Base-by-base conservation (phyloP, 2,329 filamentous ascomycete genomes). In the Curvularia sp. region DNA sequence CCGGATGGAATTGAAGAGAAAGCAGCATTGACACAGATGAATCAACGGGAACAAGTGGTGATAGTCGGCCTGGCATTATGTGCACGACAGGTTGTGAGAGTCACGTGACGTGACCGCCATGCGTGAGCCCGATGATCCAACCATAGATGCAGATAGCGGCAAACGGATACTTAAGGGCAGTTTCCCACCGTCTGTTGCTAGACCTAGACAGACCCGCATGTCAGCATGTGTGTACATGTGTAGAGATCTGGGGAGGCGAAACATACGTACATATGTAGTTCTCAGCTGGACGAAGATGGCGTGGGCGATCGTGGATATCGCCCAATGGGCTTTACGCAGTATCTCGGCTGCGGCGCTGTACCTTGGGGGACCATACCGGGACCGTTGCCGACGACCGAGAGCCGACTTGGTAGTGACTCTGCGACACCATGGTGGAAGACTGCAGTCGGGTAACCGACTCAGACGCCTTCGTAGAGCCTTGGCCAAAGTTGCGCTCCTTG, bases 381-480 rank as follows among this genome's bases (percentile, higher is more conserved):
- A 47, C 23, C 9, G 39, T n/a, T 12, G n/a, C 21, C 12, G 30
- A 27, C 32, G 23, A 7, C 42, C 28, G 43, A 42, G 41, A 12
- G 25, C n/a, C 51, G 51, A 28, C 25, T 19, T 27, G 6, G 7
- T 28, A 7, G 28, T 28, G 15, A 10, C 10, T 12, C 27, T 19
- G 34, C 32, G n/a, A 36, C 43, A 56, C n/a, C 25, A 63, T 63
- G 61, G 30, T 42, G 12, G 19, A 42, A 19, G 48, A 49, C n/a
- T 39, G 23, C 42, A 41, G 52, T 18, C 27, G 18, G 13, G 21
- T 27, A 19, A 30, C 18, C 6, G 13, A 30, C 19, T 5, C 23
- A 23, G 13, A 47, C 4, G 34, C 18, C 2, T 23, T 19, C 2
- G 12, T 19, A 25, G 32, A n/a, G 23, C 45, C 43, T 36, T 32